A percentile compares a stretch with the other conserved stretches of the same genome.
Evolutionary conservation across 768 basidiomycete species (phyloP).

Genomic region (Leccinellum luteum): DNA sequence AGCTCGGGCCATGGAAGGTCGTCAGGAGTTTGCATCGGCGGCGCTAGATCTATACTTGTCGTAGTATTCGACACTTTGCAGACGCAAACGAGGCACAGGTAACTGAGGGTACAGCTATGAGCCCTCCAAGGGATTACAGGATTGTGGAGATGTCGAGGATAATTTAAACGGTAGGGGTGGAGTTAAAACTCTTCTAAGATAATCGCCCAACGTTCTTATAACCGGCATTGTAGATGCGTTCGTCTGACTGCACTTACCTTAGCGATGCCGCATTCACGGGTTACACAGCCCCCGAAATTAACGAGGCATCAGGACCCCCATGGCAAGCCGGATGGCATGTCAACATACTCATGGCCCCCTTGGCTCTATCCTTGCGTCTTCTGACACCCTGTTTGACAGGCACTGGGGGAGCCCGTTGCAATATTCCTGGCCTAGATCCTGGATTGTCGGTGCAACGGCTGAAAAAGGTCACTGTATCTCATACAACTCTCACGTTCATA

Average conservation of each 20-base stretch:
- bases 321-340: conserved; percentile 32
- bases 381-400: conserved; percentile 34
- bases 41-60: conserved; percentile 3
- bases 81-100: conserved; percentile 4
- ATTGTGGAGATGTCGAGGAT: conserved; percentile 20
- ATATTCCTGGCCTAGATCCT: conserved; percentile 26
- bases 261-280: conserved; percentile 37
- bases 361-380: conserved; percentile 16
- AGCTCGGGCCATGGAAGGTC: conserved; percentile 86
- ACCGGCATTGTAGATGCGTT: conserved; percentile 31
- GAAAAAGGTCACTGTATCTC: conserved; percentile 13
- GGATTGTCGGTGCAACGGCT: conserved; percentile 29
- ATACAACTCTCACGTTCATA: conserved; percentile 32
- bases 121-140: conserved; percentile 9
- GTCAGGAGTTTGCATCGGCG: conserved; percentile 48
- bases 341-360: conserved; percentile 32
- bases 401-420: conserved; percentile 24
- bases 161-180: conserved; percentile 32
- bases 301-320: conserved; percentile 28
- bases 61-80: conserved; percentile 4
- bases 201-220: conserved; percentile 35
- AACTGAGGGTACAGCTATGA: conserved; percentile 16
- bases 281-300: conserved; percentile 32
- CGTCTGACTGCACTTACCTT: conserved; percentile 25
- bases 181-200: conserved; percentile 37